These are phyloP conservation scores for Ceratocystiopsis minuta DNA, from an alignment of 2,329 filamentous ascomycete species.

Conservation along the genomic window DNA sequence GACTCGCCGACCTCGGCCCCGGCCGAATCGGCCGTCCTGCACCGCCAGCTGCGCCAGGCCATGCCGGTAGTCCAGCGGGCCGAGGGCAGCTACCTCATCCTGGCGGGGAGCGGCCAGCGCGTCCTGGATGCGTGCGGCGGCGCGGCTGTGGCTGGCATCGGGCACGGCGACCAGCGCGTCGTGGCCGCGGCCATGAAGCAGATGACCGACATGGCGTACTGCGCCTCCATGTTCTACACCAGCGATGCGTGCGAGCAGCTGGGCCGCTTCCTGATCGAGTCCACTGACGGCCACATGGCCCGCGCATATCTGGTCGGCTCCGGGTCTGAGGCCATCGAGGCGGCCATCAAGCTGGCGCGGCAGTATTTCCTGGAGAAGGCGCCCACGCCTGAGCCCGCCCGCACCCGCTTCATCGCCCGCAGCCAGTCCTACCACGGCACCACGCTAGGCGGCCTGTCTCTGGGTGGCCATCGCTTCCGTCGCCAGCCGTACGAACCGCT, in stretches of 20 bases:
- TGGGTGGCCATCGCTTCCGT: constrained; percentile 43
- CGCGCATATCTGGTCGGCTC: constrained; percentile 21
- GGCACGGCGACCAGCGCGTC: constrained; percentile 25
- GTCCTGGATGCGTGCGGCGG: constrained; percentile 28
- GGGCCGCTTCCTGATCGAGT: constrained; percentile 19
- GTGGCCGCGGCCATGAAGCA: constrained; percentile 22
- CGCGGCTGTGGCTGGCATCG: constrained; percentile 27
- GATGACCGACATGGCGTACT: constrained; percentile 23
- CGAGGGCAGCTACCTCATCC: constrained; percentile 20
- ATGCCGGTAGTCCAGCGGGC: constrained; percentile 17
- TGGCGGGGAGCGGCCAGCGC: constrained; percentile 20
- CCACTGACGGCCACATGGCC: constrained; percentile 19
- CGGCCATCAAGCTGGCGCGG: constrained; percentile 43
- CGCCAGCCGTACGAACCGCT: constrained; percentile 45
- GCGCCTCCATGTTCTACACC: constrained; percentile 24
- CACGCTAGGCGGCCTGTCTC: constrained; percentile 47
- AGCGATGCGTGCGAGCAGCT: constrained; percentile 22
- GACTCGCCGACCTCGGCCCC: background rate
- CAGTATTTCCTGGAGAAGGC: constrained; percentile 44
- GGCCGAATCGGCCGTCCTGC: constrained; percentile 23
- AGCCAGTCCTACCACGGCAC: constrained; percentile 54
- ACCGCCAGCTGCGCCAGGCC: constrained; percentile 18
- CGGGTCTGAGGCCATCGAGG: constrained; percentile 46
- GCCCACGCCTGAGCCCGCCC: constrained; percentile 29
- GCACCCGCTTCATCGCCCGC: constrained; percentile 49